Base-by-base conservation (phyloP, 768 basidiomycete species). In the Tricholomella constricta region DNA sequence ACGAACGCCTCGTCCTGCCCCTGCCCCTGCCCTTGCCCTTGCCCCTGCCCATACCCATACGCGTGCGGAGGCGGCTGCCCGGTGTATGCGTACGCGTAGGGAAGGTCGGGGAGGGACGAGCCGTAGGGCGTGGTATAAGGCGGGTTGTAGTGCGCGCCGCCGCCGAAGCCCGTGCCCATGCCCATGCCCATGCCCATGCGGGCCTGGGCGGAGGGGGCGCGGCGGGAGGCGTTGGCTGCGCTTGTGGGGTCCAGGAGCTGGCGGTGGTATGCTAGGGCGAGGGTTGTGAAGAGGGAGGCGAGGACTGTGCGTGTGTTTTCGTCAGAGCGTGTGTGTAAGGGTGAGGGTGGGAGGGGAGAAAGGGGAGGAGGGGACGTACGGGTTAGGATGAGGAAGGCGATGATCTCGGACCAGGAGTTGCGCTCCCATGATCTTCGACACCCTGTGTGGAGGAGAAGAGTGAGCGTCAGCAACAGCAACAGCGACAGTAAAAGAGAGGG, bases 231-330 rank as follows among this genome's bases (percentile, higher is more conserved):
- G 64, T 86, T 85, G 47, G 70, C 78, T 34, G 76, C 67, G 56
- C 81, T 81, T 3, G 78, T 67, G 1, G 91, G 91, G 66, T 91
- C 86, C 29, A 85, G 78, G 1, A 84, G 63, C 69, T 94, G 91
- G 20, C 86, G 85, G 63, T 88, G 84, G 73, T 85, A 94, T 12
- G 78, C 75, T 65, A 87, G 88, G 2, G 85, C 81, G 59, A 89
- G 61, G 43, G 77, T 57, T n/a, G 81, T 78, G 75, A 91, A 90
- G 54, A 92, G 65, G 32, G 74, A 58, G 38, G 78, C 75, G 42
- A 88, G 60, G 43, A 83, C 85, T 89, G 59, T 9, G 41, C 1
- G 2, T 3, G 31, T 10, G 31, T 32, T 14, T 11, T 9, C 29
- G 11, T 31, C 29, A 31, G 29, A 31, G 6, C 11, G 29, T 6